These are phyloP conservation scores for Begonia masoniana DNA, from an alignment of 306 rosid genomes.

Conservation along the genomic window DNA sequence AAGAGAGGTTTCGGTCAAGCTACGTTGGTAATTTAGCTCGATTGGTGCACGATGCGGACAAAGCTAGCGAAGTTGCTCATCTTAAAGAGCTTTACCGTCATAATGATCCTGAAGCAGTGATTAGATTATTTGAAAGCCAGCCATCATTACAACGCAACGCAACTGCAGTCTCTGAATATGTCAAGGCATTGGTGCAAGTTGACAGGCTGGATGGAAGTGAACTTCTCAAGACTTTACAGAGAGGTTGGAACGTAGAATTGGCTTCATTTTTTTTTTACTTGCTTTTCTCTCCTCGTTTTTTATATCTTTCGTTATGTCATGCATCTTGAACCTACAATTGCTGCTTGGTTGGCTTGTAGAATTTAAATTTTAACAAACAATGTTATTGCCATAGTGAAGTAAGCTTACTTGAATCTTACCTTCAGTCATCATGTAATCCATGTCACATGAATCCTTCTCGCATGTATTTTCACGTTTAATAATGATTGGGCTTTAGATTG, in stretches of 20 bases:
- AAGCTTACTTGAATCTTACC: no score
- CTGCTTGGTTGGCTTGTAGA: no score
- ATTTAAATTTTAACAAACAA: no score
- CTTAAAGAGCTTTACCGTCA: conserved; percentile 65
- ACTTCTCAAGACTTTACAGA: conserved; percentile 59
- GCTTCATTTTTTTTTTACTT: not conserved
- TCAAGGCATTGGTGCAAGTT: conserved; percentile 68
- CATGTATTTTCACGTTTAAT: no score
- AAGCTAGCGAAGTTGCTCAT: conserved; percentile 55
- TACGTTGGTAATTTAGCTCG: conserved; percentile 68
- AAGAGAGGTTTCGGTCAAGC: no score
- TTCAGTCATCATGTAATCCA: no score
- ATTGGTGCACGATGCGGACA: conserved; percentile 53
- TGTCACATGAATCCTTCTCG: no score
- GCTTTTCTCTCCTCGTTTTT: not conserved
- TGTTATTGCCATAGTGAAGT: no score
- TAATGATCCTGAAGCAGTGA: conserved; percentile 75
- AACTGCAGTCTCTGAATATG: conserved; percentile 70
- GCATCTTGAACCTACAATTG: no score
- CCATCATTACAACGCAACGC: conserved; percentile 60
- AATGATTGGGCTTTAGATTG: no score
- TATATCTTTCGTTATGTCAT: no score
- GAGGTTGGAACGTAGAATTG: conserved; percentile 29
- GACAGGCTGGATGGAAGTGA: conserved; percentile 78
- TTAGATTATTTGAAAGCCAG: conserved; percentile 69